Conservation (phyloP, 805 yeast species). For the Scheffersomyces amazonensis region DNA sequence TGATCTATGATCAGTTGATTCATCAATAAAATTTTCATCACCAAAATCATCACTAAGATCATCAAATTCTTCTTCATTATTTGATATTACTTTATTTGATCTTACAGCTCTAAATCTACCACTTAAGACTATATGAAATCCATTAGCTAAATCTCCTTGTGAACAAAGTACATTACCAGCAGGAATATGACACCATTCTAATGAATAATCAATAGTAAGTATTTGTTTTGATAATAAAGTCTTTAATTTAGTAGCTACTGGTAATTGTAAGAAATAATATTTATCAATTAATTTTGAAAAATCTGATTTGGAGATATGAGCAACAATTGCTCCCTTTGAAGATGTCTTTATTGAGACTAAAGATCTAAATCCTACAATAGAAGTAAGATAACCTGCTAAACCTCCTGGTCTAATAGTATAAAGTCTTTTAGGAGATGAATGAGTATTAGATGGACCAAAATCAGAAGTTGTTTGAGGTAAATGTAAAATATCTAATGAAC, state of each 20-base stretch:
- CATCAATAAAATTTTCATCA: constrained; percentile 17
- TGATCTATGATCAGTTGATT: constrained; percentile 6
- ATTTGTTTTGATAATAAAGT: constrained; percentile 65
- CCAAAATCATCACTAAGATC: constrained; percentile 7
- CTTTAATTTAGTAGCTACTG: constrained; percentile 72
- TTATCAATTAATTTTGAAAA: constrained; percentile 69
- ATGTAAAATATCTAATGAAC: constrained; percentile 63
- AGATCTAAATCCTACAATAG: constrained; percentile 76
- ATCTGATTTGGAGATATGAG: constrained; percentile 61
- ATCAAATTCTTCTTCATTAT: constrained; percentile 7
- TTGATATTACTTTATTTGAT: constrained; percentile 17
- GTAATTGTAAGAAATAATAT: constrained; percentile 70
- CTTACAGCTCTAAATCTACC: constrained; percentile 76
- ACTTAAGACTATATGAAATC: constrained; percentile 83
- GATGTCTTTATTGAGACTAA: constrained; percentile 68
- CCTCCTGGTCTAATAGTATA: constrained; percentile 74
- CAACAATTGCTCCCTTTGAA: constrained; percentile 58
- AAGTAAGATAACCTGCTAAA: constrained; percentile 81
- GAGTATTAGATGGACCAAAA: constrained; percentile 1
- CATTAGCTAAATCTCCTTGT: constrained; percentile 86
- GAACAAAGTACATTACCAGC: constrained; percentile 79
- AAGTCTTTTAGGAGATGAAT: constrained; percentile 27
- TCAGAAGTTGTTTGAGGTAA: constrained; percentile 2
- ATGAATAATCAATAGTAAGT: constrained; percentile 78
- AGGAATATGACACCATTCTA: constrained; percentile 92